Evolutionary conservation across 805 yeast genomes (phyloP).

Genomic region (Monosporozyma unispora): DNA sequence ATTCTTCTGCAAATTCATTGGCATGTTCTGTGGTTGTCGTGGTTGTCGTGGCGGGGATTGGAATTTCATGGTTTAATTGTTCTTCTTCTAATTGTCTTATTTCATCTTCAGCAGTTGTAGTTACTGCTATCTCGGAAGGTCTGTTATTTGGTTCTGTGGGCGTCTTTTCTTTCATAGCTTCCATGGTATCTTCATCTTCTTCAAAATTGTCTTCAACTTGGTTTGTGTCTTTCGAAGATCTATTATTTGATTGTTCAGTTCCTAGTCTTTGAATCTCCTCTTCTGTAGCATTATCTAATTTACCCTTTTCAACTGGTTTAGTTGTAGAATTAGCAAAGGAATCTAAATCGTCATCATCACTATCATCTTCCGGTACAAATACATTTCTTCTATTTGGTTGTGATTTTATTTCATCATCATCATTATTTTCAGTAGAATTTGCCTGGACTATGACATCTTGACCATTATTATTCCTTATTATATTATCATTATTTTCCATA

Average conservation of each 20-base stretch:
- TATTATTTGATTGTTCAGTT: background rate
- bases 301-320: background rate
- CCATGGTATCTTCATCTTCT: background rate
- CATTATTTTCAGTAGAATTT: background rate
- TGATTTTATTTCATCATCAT: background rate
- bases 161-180: background rate
- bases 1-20: background rate
- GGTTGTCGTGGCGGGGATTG: too few species aligned
- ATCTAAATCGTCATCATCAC: constrained; percentile 2
- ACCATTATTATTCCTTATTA: too few species aligned
- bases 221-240: too few species aligned
- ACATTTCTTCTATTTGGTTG: background rate
- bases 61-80: background rate
- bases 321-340: background rate
- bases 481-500: background rate
- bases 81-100: background rate
- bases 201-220: background rate
- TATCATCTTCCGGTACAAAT: background rate
- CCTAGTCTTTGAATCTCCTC: constrained; percentile 1
- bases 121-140: background rate
- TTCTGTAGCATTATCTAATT: background rate
- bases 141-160: background rate
- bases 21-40: background rate
- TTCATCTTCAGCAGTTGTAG: background rate
- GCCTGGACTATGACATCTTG: background rate